A percentile compares a stretch with the other conserved stretches of the same genome.
phyloP scores from a whole-genome alignment of 352 stramenopile genomes.

The Phytopythium mirpurense region DNA sequence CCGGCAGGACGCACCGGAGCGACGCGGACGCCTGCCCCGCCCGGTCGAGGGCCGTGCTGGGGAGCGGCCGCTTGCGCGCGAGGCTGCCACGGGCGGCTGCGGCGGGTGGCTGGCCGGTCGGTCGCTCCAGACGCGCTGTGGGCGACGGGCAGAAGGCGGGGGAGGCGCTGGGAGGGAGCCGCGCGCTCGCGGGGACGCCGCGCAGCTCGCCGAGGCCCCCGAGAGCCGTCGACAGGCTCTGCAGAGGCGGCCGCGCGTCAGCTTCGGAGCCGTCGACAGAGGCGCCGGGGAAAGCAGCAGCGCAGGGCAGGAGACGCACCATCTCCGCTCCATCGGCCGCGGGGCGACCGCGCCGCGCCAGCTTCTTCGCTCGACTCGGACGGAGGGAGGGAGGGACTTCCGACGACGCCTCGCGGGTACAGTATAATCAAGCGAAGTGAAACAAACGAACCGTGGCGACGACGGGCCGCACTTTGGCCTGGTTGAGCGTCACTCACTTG shows the following conservation, averaged over 20 bases:
- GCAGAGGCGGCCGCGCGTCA: too few relatives aligned
- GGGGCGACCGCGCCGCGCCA: conserved; percentile 25
- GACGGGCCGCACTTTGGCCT: too few relatives aligned
- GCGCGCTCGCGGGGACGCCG: too few relatives aligned
- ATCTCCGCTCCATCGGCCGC: conserved; percentile 43
- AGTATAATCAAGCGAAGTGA: neutral
- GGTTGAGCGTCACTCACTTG: neutral
- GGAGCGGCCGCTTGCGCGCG: neutral
- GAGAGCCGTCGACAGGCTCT: conserved; percentile 25
- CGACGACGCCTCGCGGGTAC: too few relatives aligned
- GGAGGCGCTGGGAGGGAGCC: neutral
- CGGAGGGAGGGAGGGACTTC: neutral
- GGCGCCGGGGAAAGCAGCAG: neutral
- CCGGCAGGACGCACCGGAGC: conserved; percentile 15
- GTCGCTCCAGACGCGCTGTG: neutral
- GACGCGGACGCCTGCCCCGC: neutral
- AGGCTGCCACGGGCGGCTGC: neutral
- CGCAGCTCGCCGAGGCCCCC: neutral
- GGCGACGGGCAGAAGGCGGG: conserved; percentile 2
- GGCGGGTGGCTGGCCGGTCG: neutral
- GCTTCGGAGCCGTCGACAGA: too few relatives aligned
- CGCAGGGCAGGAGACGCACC: conserved; percentile 10
- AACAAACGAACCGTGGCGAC: too few relatives aligned
- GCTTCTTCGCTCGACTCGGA: conserved; percentile 15
- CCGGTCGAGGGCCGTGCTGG: neutral